Evolutionary conservation across 2,329 filamentous ascomycete genomes (phyloP).

Genomic region (Lachnellula hyalina): DNA sequence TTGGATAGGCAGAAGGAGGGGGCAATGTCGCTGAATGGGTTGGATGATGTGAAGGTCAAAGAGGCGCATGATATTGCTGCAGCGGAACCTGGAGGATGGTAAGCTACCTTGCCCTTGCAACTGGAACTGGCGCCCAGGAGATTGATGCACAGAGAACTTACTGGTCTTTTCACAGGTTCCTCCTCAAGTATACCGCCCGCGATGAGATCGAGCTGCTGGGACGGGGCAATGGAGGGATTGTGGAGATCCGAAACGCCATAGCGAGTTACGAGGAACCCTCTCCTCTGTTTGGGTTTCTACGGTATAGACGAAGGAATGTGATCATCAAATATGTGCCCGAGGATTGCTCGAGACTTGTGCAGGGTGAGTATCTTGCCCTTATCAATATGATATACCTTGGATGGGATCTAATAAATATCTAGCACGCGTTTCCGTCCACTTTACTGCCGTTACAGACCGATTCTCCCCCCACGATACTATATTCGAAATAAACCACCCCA

Average conservation of each 20-base stretch:
- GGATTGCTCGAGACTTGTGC: constrained; percentile 80
- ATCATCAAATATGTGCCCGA: constrained; percentile 90
- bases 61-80: constrained; percentile 78
- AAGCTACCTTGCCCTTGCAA: constrained; percentile 12
- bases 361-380: constrained; percentile 59
- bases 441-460: constrained; percentile 59
- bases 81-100: constrained; percentile 92
- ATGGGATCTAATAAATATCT: constrained; percentile 18
- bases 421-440: constrained; percentile 79
- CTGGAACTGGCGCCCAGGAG: neutral
- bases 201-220: constrained; percentile 79
- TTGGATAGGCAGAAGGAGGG: constrained; percentile 10
- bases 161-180: constrained; percentile 60
- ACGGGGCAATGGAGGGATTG: constrained; percentile 74
- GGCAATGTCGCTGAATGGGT: constrained; percentile 90
- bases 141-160: neutral
- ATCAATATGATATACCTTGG: neutral
- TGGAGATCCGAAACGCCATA: constrained; percentile 75
- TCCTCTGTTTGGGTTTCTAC: constrained; percentile 86
- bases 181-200: constrained; percentile 83
- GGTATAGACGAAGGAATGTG: constrained; percentile 84
- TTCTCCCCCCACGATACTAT: constrained; percentile 85
- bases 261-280: constrained; percentile 76
- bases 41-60: constrained; percentile 74
- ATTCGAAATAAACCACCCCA: constrained; percentile 68